Evolutionary conservation across 2,329 filamentous ascomycete genomes (phyloP), one percentile per base, ranked within the genome.

Genomic region (Epichloe gansuensis): DNA sequence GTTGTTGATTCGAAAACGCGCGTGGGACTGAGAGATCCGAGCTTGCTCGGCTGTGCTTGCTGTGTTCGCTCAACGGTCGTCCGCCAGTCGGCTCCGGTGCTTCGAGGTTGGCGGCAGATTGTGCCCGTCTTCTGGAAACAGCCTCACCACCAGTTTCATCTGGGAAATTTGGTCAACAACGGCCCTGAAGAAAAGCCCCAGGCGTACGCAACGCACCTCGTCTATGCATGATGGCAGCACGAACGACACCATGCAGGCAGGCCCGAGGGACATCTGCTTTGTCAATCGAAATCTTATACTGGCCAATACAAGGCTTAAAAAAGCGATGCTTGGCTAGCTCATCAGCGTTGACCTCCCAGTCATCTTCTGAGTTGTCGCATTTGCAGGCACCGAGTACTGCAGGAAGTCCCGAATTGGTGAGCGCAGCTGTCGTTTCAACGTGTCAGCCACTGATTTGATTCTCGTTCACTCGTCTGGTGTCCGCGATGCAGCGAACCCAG

Each of bases 331-430:
- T 68, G 46, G 77, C 71, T 43, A 93, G 76, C 51, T 72, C 77
- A 31, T 81, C 74, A 13, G 84, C 78, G 61, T 91, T 82, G 52
- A 94, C 75, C 63, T 88, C 78, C 62, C 85, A 82, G 54, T 81
- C 73, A 53, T 79, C 76, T 56, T 84, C 79, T 47, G 84, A 82
- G 49, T 82, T 79, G 66, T 96, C 91, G 72, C 88, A 95, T 74
- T 96, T 96, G 66, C 84, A 91, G 51, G 89, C 88, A 49, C 94
- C 87, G 42, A 96, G 77, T 56, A 91, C 77, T 50, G 85, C 85
- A 8, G 90, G 89, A 40, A 95, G 70, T 25, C 77, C 76, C 17
- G 85, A 82, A 60, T 84, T 85, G 53, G 81, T 78, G 49, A 95
- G 74, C 42, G 84, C 83, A 70, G 81, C 89, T 94, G 66, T 61